Conservation (phyloP, 257 asterid species). For the Przewalskia tangutica region DNA sequence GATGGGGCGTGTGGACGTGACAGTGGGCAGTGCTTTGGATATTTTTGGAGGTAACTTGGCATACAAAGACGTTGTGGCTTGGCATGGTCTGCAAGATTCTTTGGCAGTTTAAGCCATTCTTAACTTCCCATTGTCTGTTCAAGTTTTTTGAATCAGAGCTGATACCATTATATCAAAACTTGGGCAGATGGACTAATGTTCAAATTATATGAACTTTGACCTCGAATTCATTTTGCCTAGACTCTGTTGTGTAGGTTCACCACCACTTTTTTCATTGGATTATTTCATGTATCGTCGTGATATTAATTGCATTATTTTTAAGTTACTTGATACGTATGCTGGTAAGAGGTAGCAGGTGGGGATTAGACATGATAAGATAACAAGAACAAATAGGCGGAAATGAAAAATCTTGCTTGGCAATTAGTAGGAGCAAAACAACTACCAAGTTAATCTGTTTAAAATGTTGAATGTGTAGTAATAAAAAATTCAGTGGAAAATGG, state of each 20-base stretch:
- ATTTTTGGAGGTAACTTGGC: conserved; percentile 83
- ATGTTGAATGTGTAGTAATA: background rate
- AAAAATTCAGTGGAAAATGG: background rate
- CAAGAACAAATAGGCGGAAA: background rate
- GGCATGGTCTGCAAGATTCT: conserved; percentile 71
- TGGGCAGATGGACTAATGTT: background rate
- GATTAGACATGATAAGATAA: background rate
- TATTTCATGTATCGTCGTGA: background rate
- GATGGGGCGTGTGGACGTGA: conserved; percentile 73
- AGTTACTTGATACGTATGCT: background rate
- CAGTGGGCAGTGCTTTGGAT: conserved; percentile 93
- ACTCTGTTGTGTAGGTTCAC: background rate
- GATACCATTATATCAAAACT: background rate
- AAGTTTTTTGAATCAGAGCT: background rate
- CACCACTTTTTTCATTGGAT: background rate
- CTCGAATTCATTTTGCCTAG: background rate
- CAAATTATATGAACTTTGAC: background rate
- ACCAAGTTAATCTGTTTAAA: background rate
- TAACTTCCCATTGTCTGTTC: background rate
- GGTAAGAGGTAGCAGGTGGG: background rate
- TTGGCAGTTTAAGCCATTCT: conserved; percentile 21
- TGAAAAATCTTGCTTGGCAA: background rate
- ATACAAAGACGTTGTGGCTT: conserved; percentile 75
- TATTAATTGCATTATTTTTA: background rate
- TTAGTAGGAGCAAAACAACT: background rate